phyloP scores from a whole-genome alignment of 2,329 filamentous ascomycete species.

The Aspergillus vadensis region DNA sequence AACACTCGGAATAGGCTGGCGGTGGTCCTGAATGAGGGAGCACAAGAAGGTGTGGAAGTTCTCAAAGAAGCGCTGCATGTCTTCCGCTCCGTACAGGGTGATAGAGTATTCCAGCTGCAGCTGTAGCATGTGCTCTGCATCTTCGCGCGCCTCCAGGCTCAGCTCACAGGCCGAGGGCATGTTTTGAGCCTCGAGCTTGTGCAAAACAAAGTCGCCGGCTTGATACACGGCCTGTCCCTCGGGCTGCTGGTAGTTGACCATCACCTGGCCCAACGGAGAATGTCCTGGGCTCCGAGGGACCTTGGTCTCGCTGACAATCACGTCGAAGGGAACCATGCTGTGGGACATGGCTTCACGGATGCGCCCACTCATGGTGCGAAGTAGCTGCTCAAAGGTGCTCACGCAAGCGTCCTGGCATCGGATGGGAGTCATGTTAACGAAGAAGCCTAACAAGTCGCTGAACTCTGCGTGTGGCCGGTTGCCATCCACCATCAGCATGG shows the following conservation, averaged over 20 bases:
- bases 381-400: background rate
- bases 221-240: background rate
- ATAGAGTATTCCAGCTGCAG: conserved; percentile 3
- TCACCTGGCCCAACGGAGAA: conserved; percentile 6
- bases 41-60: conserved; percentile 4
- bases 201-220: background rate
- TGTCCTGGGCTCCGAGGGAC: background rate
- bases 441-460: conserved; percentile 1
- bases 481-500: conserved; percentile 5
- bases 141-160: conserved; percentile 1
- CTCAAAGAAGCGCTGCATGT: conserved; percentile 5
- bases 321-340: conserved; percentile 3
- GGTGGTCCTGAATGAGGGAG: conserved; percentile 1
- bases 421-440: conserved; percentile 7
- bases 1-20: conserved; percentile 1
- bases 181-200: background rate
- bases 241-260: conserved; percentile 5
- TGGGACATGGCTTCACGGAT: background rate
- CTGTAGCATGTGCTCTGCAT: background rate
- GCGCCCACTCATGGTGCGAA: background rate
- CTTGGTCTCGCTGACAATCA: background rate
- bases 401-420: background rate
- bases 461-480: conserved; percentile 5
- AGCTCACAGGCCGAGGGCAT: conserved; percentile 4
- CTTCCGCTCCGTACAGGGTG: background rate